phyloP scores from a whole-genome alignment of 768 basidiomycete species.

The Suillus placidus region DNA sequence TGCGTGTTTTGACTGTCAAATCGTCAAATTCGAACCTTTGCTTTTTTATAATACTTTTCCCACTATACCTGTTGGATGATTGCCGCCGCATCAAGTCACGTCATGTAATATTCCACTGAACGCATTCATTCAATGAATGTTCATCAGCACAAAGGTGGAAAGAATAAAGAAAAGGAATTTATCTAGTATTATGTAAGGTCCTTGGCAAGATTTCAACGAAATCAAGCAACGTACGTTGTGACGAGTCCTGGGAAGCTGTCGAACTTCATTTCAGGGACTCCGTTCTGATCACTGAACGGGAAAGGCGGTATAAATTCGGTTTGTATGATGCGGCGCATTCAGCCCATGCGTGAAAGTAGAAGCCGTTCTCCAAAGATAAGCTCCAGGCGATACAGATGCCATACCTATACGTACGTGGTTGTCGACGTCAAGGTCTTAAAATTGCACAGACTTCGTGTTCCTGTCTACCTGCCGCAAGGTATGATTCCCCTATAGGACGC shows the following conservation, averaged over 20 bases:
- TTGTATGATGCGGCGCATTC: not conserved
- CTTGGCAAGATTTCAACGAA: not conserved
- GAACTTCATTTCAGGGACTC: not conserved
- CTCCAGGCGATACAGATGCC: not conserved
- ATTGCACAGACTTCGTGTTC: not conserved
- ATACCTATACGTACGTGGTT: not conserved
- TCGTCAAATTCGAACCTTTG: not conserved
- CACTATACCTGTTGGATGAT: not conserved
- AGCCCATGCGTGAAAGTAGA: not conserved
- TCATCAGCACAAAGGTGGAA: not conserved
- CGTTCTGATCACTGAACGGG: constrained; percentile 1
- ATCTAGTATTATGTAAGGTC: not conserved
- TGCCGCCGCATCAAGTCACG: not conserved
- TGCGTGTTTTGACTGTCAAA: not conserved
- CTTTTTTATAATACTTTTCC: not conserved
- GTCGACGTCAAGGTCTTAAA: not conserved
- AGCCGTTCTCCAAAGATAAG: not conserved
- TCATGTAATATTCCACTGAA: too few relatives aligned
- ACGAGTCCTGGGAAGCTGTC: not conserved
- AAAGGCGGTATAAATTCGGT: not conserved
- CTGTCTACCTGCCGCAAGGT: not conserved
- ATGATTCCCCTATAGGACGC: too few relatives aligned
- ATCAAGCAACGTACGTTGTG: not conserved
- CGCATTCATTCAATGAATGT: not conserved
- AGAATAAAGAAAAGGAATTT: not conserved